Percentiles rank a stretch among this genome's conserved stretches.
Conservation (phyloP, 2,329 filamentous ascomycete species). For the Sphaerulina populicola region DNA sequence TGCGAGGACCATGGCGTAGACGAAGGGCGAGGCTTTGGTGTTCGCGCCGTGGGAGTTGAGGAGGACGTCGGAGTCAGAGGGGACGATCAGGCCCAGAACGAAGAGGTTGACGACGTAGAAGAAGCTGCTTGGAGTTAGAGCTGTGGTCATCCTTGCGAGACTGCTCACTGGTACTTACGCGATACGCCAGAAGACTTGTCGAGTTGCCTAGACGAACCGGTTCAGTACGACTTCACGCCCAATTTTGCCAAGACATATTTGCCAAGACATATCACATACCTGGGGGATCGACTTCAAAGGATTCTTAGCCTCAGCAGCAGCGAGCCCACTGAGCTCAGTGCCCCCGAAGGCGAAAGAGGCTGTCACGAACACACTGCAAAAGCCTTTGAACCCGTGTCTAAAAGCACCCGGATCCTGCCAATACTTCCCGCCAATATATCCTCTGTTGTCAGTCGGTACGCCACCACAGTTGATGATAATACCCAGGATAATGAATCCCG, state of each 20-base stretch:
- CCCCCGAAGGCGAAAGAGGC: not conserved
- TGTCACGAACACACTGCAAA: not conserved
- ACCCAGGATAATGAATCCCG: constrained; percentile 57
- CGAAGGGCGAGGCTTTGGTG: constrained; percentile 51
- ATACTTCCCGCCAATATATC: constrained; percentile 25
- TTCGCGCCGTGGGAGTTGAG: constrained; percentile 25
- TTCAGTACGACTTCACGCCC: constrained; percentile 39
- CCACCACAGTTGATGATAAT: constrained; percentile 41
- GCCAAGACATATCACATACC: not conserved
- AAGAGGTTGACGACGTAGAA: constrained; percentile 29
- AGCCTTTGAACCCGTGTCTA: constrained; percentile 69
- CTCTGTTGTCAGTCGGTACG: constrained; percentile 30
- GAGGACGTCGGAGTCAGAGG: constrained; percentile 24
- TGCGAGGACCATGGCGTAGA: constrained; percentile 54
- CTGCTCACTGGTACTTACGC: not conserved
- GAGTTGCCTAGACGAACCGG: constrained; percentile 29
- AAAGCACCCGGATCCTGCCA: constrained; percentile 66
- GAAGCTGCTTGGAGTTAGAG: constrained; percentile 5
- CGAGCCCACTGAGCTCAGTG: not conserved
- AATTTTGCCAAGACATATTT: not conserved
- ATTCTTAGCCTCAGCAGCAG: not conserved
- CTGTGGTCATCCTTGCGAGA: too few species aligned
- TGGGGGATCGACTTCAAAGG: not conserved
- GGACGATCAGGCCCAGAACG: constrained; percentile 28
- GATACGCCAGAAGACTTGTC: constrained; percentile 30